Conservation (phyloP, 495 filamentous ascomycete genomes). For the Sphaerosporella brunnea region DNA sequence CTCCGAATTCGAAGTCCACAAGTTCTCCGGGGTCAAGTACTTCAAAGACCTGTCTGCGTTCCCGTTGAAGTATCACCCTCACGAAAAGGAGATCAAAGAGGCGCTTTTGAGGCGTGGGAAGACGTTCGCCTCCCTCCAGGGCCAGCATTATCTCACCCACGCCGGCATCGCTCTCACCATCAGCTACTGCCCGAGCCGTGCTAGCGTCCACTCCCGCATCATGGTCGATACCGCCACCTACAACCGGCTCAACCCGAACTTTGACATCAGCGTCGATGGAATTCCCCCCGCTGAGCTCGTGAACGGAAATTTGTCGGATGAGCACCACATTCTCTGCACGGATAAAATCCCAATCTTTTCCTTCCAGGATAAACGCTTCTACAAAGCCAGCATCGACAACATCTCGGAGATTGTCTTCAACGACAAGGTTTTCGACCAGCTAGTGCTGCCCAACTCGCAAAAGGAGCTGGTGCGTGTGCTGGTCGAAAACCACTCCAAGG, state of each 20-base stretch:
- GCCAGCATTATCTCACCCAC: constrained; percentile 39
- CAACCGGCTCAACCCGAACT: constrained; percentile 11
- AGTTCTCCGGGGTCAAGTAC: constrained; percentile 39
- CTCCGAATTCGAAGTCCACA: constrained; percentile 30
- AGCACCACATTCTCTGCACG: not conserved
- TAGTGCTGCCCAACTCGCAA: constrained; percentile 36
- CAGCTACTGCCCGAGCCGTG: constrained; percentile 56
- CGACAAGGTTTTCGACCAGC: constrained; percentile 35
- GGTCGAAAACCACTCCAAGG: constrained; percentile 29
- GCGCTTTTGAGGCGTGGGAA: constrained; percentile 32
- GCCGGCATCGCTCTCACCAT: constrained; percentile 28
- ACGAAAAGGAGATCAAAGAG: constrained; percentile 29
- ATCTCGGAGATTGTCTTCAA: constrained; percentile 36
- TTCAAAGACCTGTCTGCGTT: constrained; percentile 39
- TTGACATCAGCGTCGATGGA: constrained; percentile 35
- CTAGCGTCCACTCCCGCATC: constrained; percentile 66
- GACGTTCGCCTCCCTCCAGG: constrained; percentile 35
- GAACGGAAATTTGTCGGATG: constrained; percentile 29
- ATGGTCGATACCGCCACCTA: constrained; percentile 44
- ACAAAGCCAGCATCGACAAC: constrained; percentile 10
- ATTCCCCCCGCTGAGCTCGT: too few relatives aligned
- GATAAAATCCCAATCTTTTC: not conserved
- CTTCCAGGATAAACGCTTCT: constrained; percentile 24
- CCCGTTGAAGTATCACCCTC: constrained; percentile 39
- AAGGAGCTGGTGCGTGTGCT: constrained; percentile 39